Evolutionary conservation across 1,284 basidiomycete species (phyloP).

Genomic region (Kwoniella shivajii): DNA sequence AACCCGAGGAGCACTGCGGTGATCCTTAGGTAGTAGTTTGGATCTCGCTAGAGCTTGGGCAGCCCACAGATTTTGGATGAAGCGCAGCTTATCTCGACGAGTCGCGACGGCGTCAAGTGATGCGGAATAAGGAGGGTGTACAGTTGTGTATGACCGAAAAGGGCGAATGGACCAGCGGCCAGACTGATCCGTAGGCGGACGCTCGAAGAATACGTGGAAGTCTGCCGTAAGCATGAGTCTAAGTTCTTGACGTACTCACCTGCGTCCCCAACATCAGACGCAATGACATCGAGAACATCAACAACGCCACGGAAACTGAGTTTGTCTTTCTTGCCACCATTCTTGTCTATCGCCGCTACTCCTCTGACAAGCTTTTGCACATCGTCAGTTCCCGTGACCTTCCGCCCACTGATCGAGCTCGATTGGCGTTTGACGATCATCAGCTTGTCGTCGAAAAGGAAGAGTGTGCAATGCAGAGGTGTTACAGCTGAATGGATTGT

Average conservation of each 20-base stretch:
- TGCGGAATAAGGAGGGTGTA: constrained; percentile 67
- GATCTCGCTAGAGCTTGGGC: constrained; percentile 77
- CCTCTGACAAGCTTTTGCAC: constrained; percentile 70
- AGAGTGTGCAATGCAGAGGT: constrained; percentile 78
- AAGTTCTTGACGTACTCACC: constrained; percentile 59
- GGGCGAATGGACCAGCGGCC: constrained; percentile 81
- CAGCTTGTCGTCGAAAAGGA: constrained; percentile 93
- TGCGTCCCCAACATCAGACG: constrained; percentile 77
- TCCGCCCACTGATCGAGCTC: constrained; percentile 70
- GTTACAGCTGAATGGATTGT: constrained; percentile 5
- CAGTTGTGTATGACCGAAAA: constrained; percentile 71
- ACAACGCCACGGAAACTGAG: constrained; percentile 85
- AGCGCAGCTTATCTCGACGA: constrained; percentile 71
- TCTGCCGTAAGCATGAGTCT: constrained; percentile 58
- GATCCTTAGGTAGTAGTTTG: constrained; percentile 54
- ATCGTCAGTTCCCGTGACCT: constrained; percentile 81
- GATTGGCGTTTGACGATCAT: constrained; percentile 86
- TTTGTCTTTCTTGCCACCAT: constrained; percentile 66
- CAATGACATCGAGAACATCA: constrained; percentile 79
- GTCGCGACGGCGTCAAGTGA: constrained; percentile 67
- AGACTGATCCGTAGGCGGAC: constrained; percentile 72
- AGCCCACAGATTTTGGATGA: constrained; percentile 81
- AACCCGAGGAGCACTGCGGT: constrained; percentile 59
- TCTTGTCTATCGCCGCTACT: constrained; percentile 49
- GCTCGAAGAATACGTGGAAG: constrained; percentile 80